Percentiles rank a stretch among this genome's conserved stretches.
Evolutionary conservation across 2,329 filamentous ascomycete species (phyloP).

Genomic region (Aureobasidium vineae): DNA sequence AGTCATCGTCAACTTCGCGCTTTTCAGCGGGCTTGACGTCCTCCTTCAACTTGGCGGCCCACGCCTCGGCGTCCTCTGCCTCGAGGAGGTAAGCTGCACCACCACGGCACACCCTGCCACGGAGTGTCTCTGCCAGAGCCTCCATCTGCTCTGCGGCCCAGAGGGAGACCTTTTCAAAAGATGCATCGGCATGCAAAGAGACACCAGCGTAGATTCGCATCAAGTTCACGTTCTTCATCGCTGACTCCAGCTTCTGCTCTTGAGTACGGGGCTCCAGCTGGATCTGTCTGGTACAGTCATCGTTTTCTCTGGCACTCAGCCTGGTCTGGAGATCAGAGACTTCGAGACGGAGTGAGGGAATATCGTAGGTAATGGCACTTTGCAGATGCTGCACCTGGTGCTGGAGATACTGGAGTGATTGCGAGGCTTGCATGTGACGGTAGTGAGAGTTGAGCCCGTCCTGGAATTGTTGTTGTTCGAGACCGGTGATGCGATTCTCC

Average conservation of each 20-base stretch:
- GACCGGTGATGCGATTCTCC: not conserved
- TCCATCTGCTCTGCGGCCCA: slow-evolving; percentile 2
- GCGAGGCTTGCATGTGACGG: not conserved
- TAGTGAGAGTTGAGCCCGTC: not conserved
- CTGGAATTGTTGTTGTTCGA: not conserved
- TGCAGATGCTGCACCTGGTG: not conserved
- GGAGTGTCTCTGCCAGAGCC: not conserved
- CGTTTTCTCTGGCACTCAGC: not conserved
- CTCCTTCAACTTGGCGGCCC: not conserved
- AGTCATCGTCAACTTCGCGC: not conserved
- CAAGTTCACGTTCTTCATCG: not conserved
- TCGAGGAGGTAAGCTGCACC: not conserved
- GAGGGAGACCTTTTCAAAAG: not conserved
- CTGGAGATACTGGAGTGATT: not conserved
- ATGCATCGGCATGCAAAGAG: not conserved
- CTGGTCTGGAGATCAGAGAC: not conserved
- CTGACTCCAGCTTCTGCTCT: slow-evolving; percentile 6
- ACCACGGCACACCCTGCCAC: not conserved
- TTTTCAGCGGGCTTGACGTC: not conserved
- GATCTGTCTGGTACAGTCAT: not conserved
- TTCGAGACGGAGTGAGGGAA: not conserved
- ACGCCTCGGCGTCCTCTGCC: slow-evolving; percentile 5
- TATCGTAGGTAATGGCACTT: not conserved
- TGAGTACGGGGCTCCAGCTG: not conserved
- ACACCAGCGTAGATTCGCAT: not conserved